These are phyloP conservation scores for Trichosanthes truncata DNA, from an alignment of 306 rosid species.

Conservation along the genomic window DNA sequence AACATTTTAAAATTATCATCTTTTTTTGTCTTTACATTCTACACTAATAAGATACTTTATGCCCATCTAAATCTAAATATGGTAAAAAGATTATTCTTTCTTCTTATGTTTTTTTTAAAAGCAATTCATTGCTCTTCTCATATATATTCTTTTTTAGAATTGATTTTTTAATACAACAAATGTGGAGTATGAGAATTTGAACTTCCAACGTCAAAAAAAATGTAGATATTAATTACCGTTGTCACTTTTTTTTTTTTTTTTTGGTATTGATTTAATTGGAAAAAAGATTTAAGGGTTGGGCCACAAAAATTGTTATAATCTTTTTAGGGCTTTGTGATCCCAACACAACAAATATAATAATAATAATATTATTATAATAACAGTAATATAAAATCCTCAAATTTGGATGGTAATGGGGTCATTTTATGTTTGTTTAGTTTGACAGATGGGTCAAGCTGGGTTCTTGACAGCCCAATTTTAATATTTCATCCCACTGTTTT, in stretches of 20 bases:
- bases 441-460: neutral
- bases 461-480: neutral
- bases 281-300: neutral
- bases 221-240: too few relatives aligned
- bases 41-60: too few relatives aligned
- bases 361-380: neutral
- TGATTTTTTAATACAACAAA: too few relatives aligned
- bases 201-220: too few relatives aligned
- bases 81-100: neutral
- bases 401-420: neutral
- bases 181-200: too few relatives aligned
- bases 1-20: too few relatives aligned
- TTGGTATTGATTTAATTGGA: neutral
- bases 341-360: neutral
- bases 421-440: neutral
- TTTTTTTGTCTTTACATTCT: too few relatives aligned
- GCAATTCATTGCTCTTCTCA: neutral
- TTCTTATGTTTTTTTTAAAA: too few relatives aligned
- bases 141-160: too few relatives aligned
- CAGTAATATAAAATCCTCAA: neutral
- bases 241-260: too few relatives aligned
- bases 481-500: neutral
- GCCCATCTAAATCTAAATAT: too few relatives aligned
- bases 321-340: slow-evolving; percentile 5
- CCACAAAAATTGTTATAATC: neutral